These are phyloP conservation scores for Ogataea trehalophila DNA, from an alignment of 805 yeast species.

Conservation along the genomic window DNA sequence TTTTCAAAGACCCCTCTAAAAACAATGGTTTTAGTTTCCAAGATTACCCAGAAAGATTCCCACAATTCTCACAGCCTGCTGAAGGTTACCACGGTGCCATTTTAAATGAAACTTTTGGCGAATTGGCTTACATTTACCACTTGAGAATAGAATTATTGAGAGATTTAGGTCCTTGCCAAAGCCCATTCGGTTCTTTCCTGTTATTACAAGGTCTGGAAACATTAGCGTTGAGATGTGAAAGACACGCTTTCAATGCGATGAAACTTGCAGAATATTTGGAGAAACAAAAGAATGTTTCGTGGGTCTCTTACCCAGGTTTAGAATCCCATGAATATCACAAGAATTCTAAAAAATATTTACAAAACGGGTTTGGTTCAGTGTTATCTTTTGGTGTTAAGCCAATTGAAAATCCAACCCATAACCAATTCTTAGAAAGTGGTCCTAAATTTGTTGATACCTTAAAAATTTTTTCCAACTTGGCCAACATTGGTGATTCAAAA, in stretches of 20 bases:
- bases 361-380: conserved; percentile 80
- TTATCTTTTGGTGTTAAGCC: conserved; percentile 86
- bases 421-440: conserved; percentile 70
- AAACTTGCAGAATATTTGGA: conserved; percentile 76
- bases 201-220: conserved; percentile 92
- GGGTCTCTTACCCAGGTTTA: conserved; percentile 94
- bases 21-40: conserved; percentile 92
- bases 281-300: conserved; percentile 58
- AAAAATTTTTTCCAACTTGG: conserved; percentile 85
- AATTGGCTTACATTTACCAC: conserved; percentile 72
- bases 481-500: conserved; percentile 96
- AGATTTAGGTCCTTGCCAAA: conserved; percentile 86
- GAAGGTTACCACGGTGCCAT: conserved; percentile 92
- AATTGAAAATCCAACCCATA: conserved; percentile 39
- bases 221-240: conserved; percentile 85
- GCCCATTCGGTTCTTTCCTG: conserved; percentile 85
- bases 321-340: conserved; percentile 74
- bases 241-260: conserved; percentile 82
- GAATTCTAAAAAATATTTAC: conserved; percentile 76
- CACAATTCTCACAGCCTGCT: conserved; percentile 86
- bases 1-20: conserved; percentile 45
- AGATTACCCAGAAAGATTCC: conserved; percentile 79
- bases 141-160: conserved; percentile 81
- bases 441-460: conserved; percentile 80
- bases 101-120: conserved; percentile 77